Evolutionary conservation across 441 rosid species (phyloP), one percentile per base, ranked within the genome.

Genomic region (Omphalea diandra): DNA sequence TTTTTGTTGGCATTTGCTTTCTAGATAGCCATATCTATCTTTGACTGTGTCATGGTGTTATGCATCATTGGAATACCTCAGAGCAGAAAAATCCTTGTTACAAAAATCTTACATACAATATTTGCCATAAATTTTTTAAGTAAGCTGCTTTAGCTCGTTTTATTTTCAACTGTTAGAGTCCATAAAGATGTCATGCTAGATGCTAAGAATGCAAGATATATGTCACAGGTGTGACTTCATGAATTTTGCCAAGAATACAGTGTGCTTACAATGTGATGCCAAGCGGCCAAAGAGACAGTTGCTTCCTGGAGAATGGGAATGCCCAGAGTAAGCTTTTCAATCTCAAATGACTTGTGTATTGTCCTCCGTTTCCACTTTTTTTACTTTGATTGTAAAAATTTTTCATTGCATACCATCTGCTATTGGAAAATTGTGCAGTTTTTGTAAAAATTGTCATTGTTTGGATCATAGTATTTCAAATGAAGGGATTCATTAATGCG

Each of bases 291-390:
- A 94, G 87, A 86, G 97, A 68, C 94, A 94, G 84, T 79, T 94
- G 72, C 98, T 94, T 79, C 99, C 98, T 14, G 99, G 99, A 73
- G 99, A 94, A 83, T 94, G 99, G 99, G 99, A 92, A 83, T 94
- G 99, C 81, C 97, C 96, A 0, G 87, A 85, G 99, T 94, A 88
- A 82, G 99, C 79, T 81, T 71, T 60, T 20, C 64, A 22, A 35
- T 63, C 20, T 56, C 55, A 59, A 55, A 55, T 27, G 57, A 62
- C 32, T 33, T 43, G 12, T 8, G 43, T 18, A 2, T 29, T 66
- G 70, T 32, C 38, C 27, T 57, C 8, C 44, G 50, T 31, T 56
- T 53, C 44, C 35, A 31, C 15, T 31, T 52, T 4, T 20, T 4
- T 59, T 44, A 20, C 36, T 15, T n/a, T 29, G 11, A 46, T 32